Evolutionary conservation across 495 filamentous ascomycete species (phyloP).

Genomic region (Cladorrhinum samala): DNA sequence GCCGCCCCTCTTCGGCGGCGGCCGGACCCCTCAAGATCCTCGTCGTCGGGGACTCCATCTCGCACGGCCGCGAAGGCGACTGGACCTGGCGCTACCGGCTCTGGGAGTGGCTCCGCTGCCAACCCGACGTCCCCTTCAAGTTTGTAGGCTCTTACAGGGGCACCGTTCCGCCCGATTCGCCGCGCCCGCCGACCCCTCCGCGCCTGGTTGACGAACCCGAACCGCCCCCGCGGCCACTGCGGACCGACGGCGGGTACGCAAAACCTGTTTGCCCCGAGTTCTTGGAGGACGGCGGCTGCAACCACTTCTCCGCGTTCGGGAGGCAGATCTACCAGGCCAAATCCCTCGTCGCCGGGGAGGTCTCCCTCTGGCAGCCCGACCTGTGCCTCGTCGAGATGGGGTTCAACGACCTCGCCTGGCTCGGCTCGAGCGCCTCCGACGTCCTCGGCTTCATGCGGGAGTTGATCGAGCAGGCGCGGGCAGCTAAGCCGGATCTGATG

Average conservation of each 20-base stretch:
- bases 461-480: constrained; percentile 22
- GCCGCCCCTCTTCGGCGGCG: too few relatives aligned
- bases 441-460: constrained; percentile 20
- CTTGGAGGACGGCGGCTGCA: constrained; percentile 10
- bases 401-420: constrained; percentile 36
- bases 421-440: constrained; percentile 14
- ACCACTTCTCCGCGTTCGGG: constrained; percentile 24
- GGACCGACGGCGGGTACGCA: constrained; percentile 25
- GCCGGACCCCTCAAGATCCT: constrained; percentile 25
- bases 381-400: constrained; percentile 30
- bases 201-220: constrained; percentile 11
- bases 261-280: constrained; percentile 18
- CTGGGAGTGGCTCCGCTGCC: constrained; percentile 25
- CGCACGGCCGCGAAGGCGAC: constrained; percentile 34
- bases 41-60: constrained; percentile 34
- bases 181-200: constrained; percentile 15
- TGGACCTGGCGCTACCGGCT: constrained; percentile 35
- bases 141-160: constrained; percentile 35
- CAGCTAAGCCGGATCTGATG: constrained; percentile 17
- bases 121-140: constrained; percentile 12
- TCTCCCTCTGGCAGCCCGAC: constrained; percentile 35
- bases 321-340: constrained; percentile 27
- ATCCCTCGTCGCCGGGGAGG: constrained; percentile 35
- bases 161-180: constrained; percentile 19
- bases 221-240: not conserved